A percentile compares a stretch with the other conserved stretches of the same genome.
phyloP scores from a whole-genome alignment of 2,329 filamentous ascomycete species.

The Beauveria australis region DNA sequence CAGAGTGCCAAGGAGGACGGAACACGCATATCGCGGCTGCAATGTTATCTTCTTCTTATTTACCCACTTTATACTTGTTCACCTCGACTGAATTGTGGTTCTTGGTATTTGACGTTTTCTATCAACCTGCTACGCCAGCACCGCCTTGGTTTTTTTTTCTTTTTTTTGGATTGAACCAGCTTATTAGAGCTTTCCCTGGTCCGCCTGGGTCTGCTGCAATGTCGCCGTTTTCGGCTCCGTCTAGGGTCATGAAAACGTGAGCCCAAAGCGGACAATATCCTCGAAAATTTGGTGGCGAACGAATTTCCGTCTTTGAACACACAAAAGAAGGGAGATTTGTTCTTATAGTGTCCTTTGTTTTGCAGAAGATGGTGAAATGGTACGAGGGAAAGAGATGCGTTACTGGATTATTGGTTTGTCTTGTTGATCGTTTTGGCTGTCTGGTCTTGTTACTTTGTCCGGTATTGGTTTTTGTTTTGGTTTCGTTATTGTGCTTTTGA shows the following conservation, averaged over 20 bases:
- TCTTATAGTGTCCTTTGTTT: background rate
- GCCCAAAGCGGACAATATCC: background rate
- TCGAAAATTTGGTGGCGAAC: background rate
- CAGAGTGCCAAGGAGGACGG: too few relatives aligned
- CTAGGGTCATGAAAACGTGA: background rate
- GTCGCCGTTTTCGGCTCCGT: background rate
- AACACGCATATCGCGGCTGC: background rate
- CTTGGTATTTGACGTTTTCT: too few relatives aligned
- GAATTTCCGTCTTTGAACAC: background rate
- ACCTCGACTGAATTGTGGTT: background rate
- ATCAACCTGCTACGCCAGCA: background rate
- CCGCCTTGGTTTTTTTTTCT: background rate
- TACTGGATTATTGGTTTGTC: background rate
- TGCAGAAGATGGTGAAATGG: background rate
- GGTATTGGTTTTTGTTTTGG: background rate
- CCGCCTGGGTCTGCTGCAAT: background rate
- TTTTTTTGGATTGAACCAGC: background rate
- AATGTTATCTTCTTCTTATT: background rate
- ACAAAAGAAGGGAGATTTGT: background rate
- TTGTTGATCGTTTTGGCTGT: background rate
- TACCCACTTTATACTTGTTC: background rate
- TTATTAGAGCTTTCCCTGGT: background rate
- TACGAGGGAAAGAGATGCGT: background rate
- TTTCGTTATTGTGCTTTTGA: background rate
- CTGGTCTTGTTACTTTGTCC: background rate